Evolutionary conservation across 495 filamentous ascomycete genomes (phyloP).

Genomic region (Penicillium argentinense): DNA sequence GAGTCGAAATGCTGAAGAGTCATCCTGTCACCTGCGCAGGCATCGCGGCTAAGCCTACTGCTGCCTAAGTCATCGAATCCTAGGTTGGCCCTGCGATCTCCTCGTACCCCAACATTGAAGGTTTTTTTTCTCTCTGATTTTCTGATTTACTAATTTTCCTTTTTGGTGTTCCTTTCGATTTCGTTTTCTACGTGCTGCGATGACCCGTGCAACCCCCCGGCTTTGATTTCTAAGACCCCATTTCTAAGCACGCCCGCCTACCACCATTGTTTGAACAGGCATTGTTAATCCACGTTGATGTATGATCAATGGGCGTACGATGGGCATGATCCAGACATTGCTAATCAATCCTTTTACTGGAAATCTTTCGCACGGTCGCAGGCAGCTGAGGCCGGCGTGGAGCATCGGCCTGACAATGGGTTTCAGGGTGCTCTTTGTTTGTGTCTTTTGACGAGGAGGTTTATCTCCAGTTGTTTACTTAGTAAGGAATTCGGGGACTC

Average conservation of each 20-base stretch:
- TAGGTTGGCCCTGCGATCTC: neutral
- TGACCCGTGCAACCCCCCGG: neutral
- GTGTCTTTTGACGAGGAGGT: too few relatives aligned
- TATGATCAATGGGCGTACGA: too few relatives aligned
- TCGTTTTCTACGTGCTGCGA: neutral
- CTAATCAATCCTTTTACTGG: neutral
- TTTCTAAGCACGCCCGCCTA: neutral
- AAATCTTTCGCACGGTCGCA: neutral
- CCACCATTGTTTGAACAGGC: too few relatives aligned
- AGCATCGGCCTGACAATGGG: too few relatives aligned
- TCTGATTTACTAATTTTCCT: neutral
- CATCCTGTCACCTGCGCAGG: slow-evolving; percentile 13
- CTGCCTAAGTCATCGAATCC: slow-evolving; percentile 23
- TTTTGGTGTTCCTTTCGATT: neutral
- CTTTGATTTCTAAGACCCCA: neutral
- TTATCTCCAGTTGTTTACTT: too few relatives aligned
- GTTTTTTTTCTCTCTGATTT: neutral
- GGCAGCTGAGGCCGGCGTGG: neutral
- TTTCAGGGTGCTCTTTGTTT: too few relatives aligned
- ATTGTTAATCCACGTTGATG: too few relatives aligned
- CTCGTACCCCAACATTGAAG: neutral
- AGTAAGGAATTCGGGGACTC: too few relatives aligned
- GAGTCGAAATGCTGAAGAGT: slow-evolving; percentile 16
- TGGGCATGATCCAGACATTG: too few relatives aligned
- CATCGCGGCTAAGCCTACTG: slow-evolving; percentile 14